Base-by-base conservation (phyloP, 169 alveolate species). In the Eimeria tenella region DNA sequence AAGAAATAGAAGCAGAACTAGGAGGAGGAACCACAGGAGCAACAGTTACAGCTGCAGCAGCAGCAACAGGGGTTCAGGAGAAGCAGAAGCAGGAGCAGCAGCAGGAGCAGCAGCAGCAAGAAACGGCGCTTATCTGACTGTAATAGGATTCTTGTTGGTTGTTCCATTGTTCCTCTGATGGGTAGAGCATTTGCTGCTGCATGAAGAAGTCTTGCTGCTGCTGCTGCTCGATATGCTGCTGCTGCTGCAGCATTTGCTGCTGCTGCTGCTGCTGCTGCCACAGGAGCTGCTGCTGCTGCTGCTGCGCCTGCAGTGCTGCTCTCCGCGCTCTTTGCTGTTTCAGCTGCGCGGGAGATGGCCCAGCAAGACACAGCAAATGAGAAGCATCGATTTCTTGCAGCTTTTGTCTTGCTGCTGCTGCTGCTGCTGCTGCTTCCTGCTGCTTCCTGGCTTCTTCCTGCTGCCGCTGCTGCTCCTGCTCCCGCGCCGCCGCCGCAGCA, bases 41-140 rank as follows among this genome's bases (percentile, higher is more conserved):
- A 58, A 3, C 68, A 58, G 68, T 10, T 10, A 58, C 11, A 17
- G 21, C 68, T 58, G 11, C 68, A 31, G 42, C 42, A 31, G 42
- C 42, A 31, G 42, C 42, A 31, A 31, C 42, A 31, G 42, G 42
- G 2, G 42, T 31, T 31, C 74, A 63, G 5, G 9, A 63, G 74
- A n/a, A 63, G 74, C 74, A 63, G 74, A n/a, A 63, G 74, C 74
- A 63, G 74, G 23, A 63, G 74, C 74, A 71, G 82, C 50, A 71
- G 55, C 53, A 31, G 82, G 4, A 63, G 74, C 74, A 63, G 74
- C 74, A 63, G 74, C 74, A 63, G 23, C n/a, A 63, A 25, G 42
- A 71, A 50, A 25, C 17, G 82, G n/a, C 17, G 55, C 53, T 10
- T 25, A 71, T 7, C 82, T 19, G 7, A 71, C 82, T 50, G 53